These are phyloP conservation scores for Paecilomyces niveus DNA, from an alignment of 2,329 filamentous ascomycete species.

Conservation along the genomic window DNA sequence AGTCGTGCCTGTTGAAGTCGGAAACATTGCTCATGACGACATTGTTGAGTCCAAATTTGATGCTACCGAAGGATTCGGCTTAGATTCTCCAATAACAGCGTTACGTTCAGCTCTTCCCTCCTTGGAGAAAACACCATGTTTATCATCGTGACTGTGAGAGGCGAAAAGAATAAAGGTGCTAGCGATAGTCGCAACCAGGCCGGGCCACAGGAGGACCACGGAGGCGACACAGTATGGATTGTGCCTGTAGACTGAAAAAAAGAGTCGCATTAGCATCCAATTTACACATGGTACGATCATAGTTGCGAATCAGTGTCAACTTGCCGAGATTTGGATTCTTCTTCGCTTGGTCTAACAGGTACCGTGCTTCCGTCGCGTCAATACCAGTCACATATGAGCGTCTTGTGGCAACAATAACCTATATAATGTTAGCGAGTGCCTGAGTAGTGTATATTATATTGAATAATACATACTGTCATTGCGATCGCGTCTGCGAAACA, in stretches of 20 bases:
- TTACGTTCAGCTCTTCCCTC: neutral
- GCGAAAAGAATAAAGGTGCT: slow-evolving; percentile 29
- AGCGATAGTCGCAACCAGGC: slow-evolving; percentile 42
- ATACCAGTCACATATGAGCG: slow-evolving; percentile 42
- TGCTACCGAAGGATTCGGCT: neutral
- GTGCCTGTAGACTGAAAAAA: slow-evolving; percentile 34
- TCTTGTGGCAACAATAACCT: slow-evolving; percentile 42
- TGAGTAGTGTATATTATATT: neutral
- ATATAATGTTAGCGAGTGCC: neutral
- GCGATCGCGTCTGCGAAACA: slow-evolving; percentile 43
- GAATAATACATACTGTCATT: slow-evolving; percentile 34
- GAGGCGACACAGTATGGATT: slow-evolving; percentile 46
- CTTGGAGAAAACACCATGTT: slow-evolving; percentile 11
- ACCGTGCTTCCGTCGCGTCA: slow-evolving; percentile 17
- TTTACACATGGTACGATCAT: neutral
- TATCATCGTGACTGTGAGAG: slow-evolving; percentile 27
- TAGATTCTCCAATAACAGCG: neutral
- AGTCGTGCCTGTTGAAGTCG: neutral
- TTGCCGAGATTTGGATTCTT: slow-evolving; percentile 27
- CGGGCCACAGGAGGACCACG: slow-evolving; percentile 48
- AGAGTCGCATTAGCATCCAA: neutral
- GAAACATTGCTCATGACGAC: neutral
- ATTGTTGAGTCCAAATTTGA: neutral
- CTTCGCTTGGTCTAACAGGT: slow-evolving; percentile 20
- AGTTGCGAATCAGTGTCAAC: neutral